These are phyloP conservation scores for Phaeosphaeriaceae sp. DNA, from an alignment of 2,329 filamentous ascomycete species.

Conservation along the genomic window DNA sequence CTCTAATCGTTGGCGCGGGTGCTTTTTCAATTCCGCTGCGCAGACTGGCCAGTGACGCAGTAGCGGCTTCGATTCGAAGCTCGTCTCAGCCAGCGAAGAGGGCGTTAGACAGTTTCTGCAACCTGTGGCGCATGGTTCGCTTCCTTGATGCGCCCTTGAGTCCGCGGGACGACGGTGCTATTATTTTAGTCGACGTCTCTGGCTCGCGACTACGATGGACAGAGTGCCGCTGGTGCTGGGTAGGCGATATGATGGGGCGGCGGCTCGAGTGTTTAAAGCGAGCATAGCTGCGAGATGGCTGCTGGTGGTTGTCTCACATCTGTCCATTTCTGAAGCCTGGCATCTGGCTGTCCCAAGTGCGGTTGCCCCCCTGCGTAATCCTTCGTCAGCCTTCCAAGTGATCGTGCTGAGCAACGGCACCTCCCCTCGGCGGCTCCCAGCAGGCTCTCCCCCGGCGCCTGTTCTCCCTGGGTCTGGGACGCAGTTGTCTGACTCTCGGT, in stretches of 20 bases:
- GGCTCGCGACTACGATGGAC: slow-evolving; percentile 17
- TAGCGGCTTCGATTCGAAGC: slow-evolving; percentile 14
- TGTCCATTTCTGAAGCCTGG: slow-evolving; percentile 29
- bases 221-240: slow-evolving; percentile 12
- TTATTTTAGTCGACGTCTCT: slow-evolving; percentile 14
- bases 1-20: slow-evolving; percentile 22
- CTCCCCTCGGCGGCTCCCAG: slow-evolving; percentile 9
- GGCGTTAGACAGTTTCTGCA: slow-evolving; percentile 36
- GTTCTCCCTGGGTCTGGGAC: background rate
- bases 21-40: slow-evolving; percentile 17
- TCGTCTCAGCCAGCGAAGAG: slow-evolving; percentile 18
- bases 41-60: slow-evolving; percentile 16
- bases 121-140: slow-evolving; percentile 22
- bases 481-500: slow-evolving; percentile 10
- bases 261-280: slow-evolving; percentile 31
- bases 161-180: slow-evolving; percentile 26
- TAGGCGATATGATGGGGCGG: slow-evolving; percentile 36
- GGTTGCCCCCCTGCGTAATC: slow-evolving; percentile 28
- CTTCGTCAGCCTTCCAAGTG: slow-evolving; percentile 26
- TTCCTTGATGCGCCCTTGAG: slow-evolving; percentile 12
- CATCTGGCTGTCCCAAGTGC: slow-evolving; percentile 24
- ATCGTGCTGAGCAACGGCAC: slow-evolving; percentile 11
- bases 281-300: slow-evolving; percentile 21
- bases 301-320: slow-evolving; percentile 37
- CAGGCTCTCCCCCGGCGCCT: slow-evolving; percentile 1